phyloP scores from a whole-genome alignment of 345 rosid genomes.

The Populus deltoides region DNA sequence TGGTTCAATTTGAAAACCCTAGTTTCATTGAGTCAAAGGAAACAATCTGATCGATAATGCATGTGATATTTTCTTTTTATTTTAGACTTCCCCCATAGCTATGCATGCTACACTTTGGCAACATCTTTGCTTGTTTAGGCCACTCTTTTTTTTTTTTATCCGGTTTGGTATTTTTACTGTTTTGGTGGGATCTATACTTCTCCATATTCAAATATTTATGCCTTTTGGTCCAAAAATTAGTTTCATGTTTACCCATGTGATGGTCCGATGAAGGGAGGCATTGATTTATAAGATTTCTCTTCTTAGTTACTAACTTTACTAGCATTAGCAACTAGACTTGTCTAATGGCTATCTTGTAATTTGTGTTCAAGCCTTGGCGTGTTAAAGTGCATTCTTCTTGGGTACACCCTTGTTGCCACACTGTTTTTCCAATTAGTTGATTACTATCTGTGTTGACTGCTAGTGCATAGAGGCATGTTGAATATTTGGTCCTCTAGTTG shows the following conservation, averaged over 20 bases:
- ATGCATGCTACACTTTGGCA: neutral
- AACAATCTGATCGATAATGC: neutral
- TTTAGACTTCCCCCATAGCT: neutral
- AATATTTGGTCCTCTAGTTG: neutral
- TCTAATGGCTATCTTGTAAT: too few relatives aligned
- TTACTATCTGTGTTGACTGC: neutral
- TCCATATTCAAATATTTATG: neutral
- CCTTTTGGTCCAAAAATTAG: neutral
- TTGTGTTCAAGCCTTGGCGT: too few relatives aligned
- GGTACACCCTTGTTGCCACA: neutral
- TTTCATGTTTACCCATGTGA: neutral
- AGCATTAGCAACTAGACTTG: too few relatives aligned
- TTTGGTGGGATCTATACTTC: neutral
- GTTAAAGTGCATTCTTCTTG: too few relatives aligned
- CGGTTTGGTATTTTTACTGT: neutral
- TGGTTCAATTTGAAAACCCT: slow-evolving; percentile 1
- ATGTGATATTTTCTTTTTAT: neutral
- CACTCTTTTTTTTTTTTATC: neutral
- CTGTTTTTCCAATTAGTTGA: neutral
- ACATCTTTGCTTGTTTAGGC: neutral
- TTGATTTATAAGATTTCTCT: neutral
- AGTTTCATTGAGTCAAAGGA: neutral
- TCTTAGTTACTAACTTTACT: neutral
- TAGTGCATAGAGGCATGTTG: neutral
- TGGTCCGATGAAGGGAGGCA: neutral